These are phyloP conservation scores for Aspergillus steynii DNA, from an alignment of 495 filamentous ascomycete species.

Conservation along the genomic window DNA sequence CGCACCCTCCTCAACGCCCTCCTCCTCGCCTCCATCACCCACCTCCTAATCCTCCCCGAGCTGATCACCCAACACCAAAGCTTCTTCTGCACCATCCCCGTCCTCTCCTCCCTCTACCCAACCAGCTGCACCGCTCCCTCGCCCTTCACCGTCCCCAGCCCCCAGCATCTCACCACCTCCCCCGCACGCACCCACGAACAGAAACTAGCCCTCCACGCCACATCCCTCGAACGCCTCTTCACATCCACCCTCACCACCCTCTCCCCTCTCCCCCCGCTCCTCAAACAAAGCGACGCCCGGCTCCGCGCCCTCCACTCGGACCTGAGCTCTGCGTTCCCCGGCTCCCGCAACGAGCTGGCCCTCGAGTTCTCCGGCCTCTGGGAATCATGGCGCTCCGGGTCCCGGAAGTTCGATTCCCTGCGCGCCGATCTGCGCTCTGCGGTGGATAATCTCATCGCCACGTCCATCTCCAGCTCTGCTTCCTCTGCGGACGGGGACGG, in stretches of 20 bases:
- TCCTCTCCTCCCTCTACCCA: constrained; percentile 33
- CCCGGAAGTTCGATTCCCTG: constrained; percentile 41
- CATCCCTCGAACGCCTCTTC: not conserved
- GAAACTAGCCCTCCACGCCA: constrained; percentile 30
- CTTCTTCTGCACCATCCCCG: constrained; percentile 35
- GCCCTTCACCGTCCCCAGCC: constrained; percentile 12
- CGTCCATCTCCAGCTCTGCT: not conserved
- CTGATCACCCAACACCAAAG: constrained; percentile 37
- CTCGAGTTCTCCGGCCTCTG: constrained; percentile 46
- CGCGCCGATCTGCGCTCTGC: constrained; percentile 43
- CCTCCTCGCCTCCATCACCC: constrained; percentile 34
- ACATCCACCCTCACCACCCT: not conserved
- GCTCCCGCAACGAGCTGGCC: constrained; percentile 37
- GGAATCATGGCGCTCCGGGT: constrained; percentile 35
- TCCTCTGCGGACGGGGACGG: constrained; percentile 5
- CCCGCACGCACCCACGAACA: constrained; percentile 37
- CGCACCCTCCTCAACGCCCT: constrained; percentile 34
- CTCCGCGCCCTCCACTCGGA: constrained; percentile 33
- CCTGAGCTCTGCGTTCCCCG: constrained; percentile 34
- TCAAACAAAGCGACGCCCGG: constrained; percentile 40
- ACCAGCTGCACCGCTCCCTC: constrained; percentile 31
- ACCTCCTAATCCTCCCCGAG: constrained; percentile 44
- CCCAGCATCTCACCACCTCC: constrained; percentile 24
- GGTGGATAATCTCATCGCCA: constrained; percentile 38
- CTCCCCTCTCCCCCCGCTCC: not conserved